Evolutionary conservation across 306 rosid genomes (phyloP).

Genomic region (Arachis hypogaea): DNA sequence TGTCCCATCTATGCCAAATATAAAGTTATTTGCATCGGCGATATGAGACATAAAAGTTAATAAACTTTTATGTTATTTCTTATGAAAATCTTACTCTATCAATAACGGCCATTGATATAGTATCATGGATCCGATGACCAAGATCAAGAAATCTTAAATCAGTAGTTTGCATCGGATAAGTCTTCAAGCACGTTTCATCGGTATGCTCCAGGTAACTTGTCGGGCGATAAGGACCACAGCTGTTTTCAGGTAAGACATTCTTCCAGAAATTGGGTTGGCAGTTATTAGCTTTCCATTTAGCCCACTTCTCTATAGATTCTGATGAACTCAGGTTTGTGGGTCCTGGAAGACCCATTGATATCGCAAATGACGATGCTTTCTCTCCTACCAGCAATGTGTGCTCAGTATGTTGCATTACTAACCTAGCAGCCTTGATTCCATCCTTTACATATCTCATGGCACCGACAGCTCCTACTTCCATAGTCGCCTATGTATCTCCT

Average conservation of each 20-base stretch:
- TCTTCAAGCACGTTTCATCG: constrained; percentile 47
- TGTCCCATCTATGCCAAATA: constrained; percentile 68
- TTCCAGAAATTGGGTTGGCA: constrained; percentile 96
- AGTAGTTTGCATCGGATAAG: constrained; percentile 38
- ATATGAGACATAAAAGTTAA: background rate
- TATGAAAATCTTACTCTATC: constrained; percentile 62
- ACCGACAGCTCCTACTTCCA: constrained; percentile 98
- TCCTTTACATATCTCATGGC: constrained; percentile 92
- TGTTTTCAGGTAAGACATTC: constrained; percentile 57
- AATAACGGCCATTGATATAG: constrained; percentile 91
- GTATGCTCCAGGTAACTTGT: constrained; percentile 33
- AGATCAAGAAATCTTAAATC: constrained; percentile 49
- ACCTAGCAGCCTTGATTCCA: constrained; percentile 84
- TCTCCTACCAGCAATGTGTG: constrained; percentile 96
- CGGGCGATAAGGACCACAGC: constrained; percentile 82
- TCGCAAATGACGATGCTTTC: constrained; percentile 80
- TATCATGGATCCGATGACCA: constrained; percentile 81
- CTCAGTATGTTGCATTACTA: constrained; percentile 77
- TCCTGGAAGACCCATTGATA: constrained; percentile 95
- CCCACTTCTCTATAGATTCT: constrained; percentile 78
- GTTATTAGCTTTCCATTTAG: constrained; percentile 64
- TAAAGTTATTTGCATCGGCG: constrained; percentile 29
- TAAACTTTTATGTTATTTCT: background rate
- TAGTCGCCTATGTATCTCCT: constrained; percentile 78
- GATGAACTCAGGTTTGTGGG: constrained; percentile 82